Percentiles rank a stretch among this genome's conserved stretches.
phyloP scores from a whole-genome alignment of 73 alveolate genomes.

The Paramecium caudatum region DNA sequence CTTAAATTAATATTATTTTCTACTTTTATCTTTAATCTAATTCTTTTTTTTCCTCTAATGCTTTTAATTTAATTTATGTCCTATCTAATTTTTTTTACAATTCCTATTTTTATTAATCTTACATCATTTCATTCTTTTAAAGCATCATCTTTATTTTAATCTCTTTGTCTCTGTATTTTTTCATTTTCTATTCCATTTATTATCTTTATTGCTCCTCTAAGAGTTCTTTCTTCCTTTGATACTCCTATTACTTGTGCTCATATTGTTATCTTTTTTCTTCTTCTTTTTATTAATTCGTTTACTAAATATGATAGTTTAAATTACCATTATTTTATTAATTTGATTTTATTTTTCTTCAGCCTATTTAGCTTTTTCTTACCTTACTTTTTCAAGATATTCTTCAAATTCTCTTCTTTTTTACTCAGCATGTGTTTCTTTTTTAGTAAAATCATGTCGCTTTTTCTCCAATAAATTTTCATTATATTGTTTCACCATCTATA shows the following conservation, averaged over 20 bases:
- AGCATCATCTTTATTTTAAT: constrained; percentile 8
- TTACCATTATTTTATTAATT: constrained; percentile 53
- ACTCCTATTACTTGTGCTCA: constrained; percentile 47
- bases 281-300: constrained; percentile 30
- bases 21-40: constrained; percentile 9
- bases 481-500: constrained; percentile 7
- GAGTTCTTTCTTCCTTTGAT: constrained; percentile 34
- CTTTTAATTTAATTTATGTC: constrained; percentile 42
- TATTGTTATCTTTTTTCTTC: constrained; percentile 47
- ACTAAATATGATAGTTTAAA: neutral
- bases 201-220: constrained; percentile 20
- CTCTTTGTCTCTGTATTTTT: constrained; percentile 51
- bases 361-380: neutral
- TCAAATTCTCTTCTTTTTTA: constrained; percentile 61
- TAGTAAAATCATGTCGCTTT: constrained; percentile 10
- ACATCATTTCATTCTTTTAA: constrained; percentile 43
- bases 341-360: constrained; percentile 46
- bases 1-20: neutral
- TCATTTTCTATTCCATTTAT: constrained; percentile 54
- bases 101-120: constrained; percentile 47
- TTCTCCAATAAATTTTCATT: constrained; percentile 54
- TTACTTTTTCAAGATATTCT: constrained; percentile 34
- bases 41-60: constrained; percentile 30
- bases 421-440: constrained; percentile 25
- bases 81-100: constrained; percentile 53